Evolutionary conservation across 805 yeast species (phyloP).

Genomic region (Lachancea sp.): DNA sequence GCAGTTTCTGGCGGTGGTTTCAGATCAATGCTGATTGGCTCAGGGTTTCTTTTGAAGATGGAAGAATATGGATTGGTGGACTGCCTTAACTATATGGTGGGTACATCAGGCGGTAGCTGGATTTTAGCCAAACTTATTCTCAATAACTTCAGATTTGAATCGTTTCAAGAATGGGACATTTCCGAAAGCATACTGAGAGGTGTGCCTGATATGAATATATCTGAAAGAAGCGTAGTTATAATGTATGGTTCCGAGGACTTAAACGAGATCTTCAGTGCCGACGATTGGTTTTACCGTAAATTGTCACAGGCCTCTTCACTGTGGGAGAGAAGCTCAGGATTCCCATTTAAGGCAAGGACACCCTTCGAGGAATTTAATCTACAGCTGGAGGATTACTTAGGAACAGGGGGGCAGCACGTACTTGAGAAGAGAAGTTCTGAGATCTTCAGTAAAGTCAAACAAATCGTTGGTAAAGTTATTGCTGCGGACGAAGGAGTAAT

Average conservation of each 20-base stretch:
- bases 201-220: constrained; percentile 45
- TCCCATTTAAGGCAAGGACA: constrained; percentile 7
- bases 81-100: constrained; percentile 49
- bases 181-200: constrained; percentile 49
- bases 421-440: constrained; percentile 14
- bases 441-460: constrained; percentile 14
- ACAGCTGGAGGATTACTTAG: constrained; percentile 19
- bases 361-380: constrained; percentile 8
- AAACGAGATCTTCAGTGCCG: constrained; percentile 11
- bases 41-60: constrained; percentile 29
- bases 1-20: constrained; percentile 36
- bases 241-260: constrained; percentile 14
- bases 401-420: constrained; percentile 3
- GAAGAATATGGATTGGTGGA: constrained; percentile 43
- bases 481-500: constrained; percentile 15
- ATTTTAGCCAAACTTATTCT: constrained; percentile 44
- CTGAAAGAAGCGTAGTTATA: constrained; percentile 21
- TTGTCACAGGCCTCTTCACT: constrained; percentile 2
- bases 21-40: constrained; percentile 34
- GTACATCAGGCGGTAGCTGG: constrained; percentile 74
- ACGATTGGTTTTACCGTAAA: constrained; percentile 8
- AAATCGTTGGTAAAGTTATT: constrained; percentile 10
- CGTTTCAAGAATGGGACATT: constrained; percentile 37
- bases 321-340: constrained; percentile 1
- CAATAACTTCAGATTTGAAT: constrained; percentile 36